Conservation (phyloP, 2,329 filamentous ascomycete species). For the Blastomyces gilchristii region DNA sequence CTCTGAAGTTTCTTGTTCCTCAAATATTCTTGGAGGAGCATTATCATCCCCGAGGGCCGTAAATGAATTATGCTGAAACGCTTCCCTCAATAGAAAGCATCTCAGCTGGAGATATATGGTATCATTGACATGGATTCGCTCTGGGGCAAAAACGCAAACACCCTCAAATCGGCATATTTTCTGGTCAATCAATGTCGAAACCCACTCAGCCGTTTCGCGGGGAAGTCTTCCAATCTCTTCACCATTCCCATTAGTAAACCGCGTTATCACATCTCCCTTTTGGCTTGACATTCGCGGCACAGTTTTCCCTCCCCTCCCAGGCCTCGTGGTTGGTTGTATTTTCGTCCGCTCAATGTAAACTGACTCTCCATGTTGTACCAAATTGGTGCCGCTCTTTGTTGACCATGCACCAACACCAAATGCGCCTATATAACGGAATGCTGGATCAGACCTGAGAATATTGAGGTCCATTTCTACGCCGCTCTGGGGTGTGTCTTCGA, state of each 20-base stretch:
- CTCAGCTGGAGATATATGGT: conserved; percentile 84
- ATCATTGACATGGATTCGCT: conserved; percentile 76
- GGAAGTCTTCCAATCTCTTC: conserved; percentile 78
- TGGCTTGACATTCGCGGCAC: conserved; percentile 46
- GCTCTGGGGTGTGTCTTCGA: conserved; percentile 1
- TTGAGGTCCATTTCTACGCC: conserved; percentile 4
- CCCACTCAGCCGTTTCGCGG: conserved; percentile 81
- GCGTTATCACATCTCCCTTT: conserved; percentile 75
- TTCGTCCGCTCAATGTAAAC: conserved; percentile 81
- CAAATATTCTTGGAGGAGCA: conserved; percentile 62
- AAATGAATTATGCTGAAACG: conserved; percentile 59
- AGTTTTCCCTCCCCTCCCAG: conserved; percentile 37
- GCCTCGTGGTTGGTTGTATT: conserved; percentile 49
- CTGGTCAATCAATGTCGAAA: conserved; percentile 85
- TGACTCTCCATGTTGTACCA: conserved; percentile 71
- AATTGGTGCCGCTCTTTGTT: conserved; percentile 64
- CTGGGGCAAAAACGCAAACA: conserved; percentile 78
- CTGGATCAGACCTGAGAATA: conserved; percentile 29
- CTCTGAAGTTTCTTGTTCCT: conserved; percentile 73
- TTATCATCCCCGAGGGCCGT: conserved; percentile 54
- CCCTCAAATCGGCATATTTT: conserved; percentile 80
- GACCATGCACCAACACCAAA: conserved; percentile 90
- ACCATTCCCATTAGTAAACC: conserved; percentile 71
- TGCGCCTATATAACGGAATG: conserved; percentile 70
- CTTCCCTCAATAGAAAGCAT: conserved; percentile 62